Base-by-base conservation (phyloP, 805 yeast species). In the Ogataea neopini region DNA sequence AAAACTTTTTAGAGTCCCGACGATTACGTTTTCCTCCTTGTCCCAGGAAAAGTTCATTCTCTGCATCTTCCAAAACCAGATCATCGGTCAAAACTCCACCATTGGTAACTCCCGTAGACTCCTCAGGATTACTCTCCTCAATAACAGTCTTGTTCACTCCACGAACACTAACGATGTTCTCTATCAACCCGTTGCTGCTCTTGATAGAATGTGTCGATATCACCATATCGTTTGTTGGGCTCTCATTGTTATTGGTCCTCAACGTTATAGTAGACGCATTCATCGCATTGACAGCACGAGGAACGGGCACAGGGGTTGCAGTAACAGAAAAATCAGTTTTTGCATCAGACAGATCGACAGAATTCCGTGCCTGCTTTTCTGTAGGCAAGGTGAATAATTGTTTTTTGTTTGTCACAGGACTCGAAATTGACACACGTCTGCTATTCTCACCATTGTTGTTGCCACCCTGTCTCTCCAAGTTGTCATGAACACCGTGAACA, bases 61-160 rank as follows among this genome's bases (percentile, higher is more conserved):
- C 44, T 40, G 25, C 34, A 20, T 45, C 51, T n/a, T 18, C 26
- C 5, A 33, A 43, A 13, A 30, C 34, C 8, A 17, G n/a, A 4
- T 30, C 34, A 15, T 15, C 14, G 9, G 34, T n/a, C 15, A 11
- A 17, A 30, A 6, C 6, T 15, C 18, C 34, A n/a, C 17, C 34
- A 9, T 30, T 30, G 17, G 40, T 35, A 40, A 36, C 36, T 32
- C 26, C 32, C 37, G 36, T 19, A 15, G 45, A 23, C 33, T 66
- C 70, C 18, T 79, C 81, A 34, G 72, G 70, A 47, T 71, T 76
- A 52, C 60, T 60, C 36, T 78, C 84, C 57, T 86, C 92, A 58
- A 89, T 88, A 51, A 89, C 86, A 3, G 95, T 88, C 72, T 89
- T 89, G 58, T 81, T 83, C 17, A 87, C 86, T 45, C 96, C 97